Conservation (phyloP, 192 early-diverging fungal species). For the Pecoramyces ruminantium region DNA sequence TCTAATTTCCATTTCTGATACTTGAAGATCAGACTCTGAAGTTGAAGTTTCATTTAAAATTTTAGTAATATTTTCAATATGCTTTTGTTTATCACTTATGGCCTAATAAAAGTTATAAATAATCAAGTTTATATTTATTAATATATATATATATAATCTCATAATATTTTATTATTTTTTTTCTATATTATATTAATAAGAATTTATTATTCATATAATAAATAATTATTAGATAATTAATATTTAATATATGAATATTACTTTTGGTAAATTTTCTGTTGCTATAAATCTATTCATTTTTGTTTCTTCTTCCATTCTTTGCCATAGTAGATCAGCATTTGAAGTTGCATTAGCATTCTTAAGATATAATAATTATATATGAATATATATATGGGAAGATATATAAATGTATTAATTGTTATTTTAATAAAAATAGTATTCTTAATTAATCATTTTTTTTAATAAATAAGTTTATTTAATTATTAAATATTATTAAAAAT, state of each 20-base stretch:
- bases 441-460: no score
- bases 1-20: conserved; percentile 26
- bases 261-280: conserved; percentile 33
- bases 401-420: no score
- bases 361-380: no score
- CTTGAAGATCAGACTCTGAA: conserved; percentile 17
- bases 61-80: conserved; percentile 18
- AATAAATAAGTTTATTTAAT: no score
- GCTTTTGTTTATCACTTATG: conserved; percentile 18
- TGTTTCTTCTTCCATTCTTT: conserved; percentile 28
- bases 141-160: not conserved
- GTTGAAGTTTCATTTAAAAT: conserved; percentile 24
- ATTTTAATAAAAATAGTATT: no score
- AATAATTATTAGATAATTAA: not conserved
- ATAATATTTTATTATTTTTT: no score
- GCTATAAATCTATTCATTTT: conserved; percentile 40
- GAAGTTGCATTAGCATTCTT: not conserved
- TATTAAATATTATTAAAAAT: no score
- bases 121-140: no score
- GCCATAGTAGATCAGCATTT: not conserved
- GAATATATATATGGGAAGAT: not conserved
- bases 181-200: no score
- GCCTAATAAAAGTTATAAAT: conserved; percentile 8
- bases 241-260: no score
- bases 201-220: no score